Conservation (phyloP, 768 basidiomycete genomes). For the Lactarius vividus region DNA sequence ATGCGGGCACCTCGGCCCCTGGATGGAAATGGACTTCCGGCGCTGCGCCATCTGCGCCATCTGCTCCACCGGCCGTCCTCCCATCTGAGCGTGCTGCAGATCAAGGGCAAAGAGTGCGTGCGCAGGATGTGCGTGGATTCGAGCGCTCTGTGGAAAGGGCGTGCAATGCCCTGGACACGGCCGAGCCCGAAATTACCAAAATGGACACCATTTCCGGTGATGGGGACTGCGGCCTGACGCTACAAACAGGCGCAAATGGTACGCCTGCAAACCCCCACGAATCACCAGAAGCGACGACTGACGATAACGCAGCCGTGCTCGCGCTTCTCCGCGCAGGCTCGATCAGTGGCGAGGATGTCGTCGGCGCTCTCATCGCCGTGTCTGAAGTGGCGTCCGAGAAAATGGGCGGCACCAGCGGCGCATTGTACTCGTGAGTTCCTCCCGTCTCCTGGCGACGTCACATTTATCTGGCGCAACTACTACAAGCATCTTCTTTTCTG, state of each 20-base stretch:
- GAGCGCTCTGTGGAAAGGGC: slow-evolving; percentile 53
- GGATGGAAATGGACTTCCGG: slow-evolving; percentile 83
- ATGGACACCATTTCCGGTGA: slow-evolving; percentile 94
- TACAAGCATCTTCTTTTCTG: slow-evolving; percentile 84
- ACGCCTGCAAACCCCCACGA: slow-evolving; percentile 30
- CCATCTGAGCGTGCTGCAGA: slow-evolving; percentile 10
- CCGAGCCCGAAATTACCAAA: slow-evolving; percentile 86
- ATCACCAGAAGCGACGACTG: background rate
- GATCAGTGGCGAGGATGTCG: slow-evolving; percentile 62
- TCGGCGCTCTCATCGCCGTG: slow-evolving; percentile 62
- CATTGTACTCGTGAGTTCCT: slow-evolving; percentile 77
- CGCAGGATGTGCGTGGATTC: slow-evolving; percentile 51
- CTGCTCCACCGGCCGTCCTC: slow-evolving; percentile 18
- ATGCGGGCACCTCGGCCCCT: slow-evolving; percentile 62
- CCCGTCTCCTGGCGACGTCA: background rate
- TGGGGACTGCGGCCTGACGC: slow-evolving; percentile 71
- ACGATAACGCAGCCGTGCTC: slow-evolving; percentile 50
- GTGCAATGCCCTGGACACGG: slow-evolving; percentile 63
- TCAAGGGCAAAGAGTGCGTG: slow-evolving; percentile 33
- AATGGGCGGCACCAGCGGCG: slow-evolving; percentile 93
- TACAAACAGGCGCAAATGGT: slow-evolving; percentile 76
- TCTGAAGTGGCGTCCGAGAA: slow-evolving; percentile 73
- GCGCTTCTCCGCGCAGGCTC: slow-evolving; percentile 51
- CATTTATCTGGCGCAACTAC: background rate
- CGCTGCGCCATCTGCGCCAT: slow-evolving; percentile 36